Conservation (phyloP, 176 grass and related monocot species). For the Oryza nivara region DNA sequence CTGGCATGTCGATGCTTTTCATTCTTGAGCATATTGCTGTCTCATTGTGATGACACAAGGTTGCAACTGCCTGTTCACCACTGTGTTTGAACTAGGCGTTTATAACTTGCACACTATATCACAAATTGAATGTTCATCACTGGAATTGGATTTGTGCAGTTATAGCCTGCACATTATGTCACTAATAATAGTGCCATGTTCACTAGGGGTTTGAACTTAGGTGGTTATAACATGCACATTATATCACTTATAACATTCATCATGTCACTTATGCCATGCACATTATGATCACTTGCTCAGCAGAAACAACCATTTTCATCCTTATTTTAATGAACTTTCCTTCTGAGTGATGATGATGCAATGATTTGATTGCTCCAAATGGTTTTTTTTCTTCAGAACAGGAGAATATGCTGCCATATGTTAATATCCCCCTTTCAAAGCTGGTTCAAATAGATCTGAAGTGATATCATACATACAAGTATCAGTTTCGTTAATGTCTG, state of each 20-base stretch:
- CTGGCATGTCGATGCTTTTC: neutral
- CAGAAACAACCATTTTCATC: neutral
- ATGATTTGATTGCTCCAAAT: neutral
- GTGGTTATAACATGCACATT: too few species aligned
- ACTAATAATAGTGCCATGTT: neutral
- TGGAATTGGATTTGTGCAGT: neutral
- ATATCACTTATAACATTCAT: too few species aligned
- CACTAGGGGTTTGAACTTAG: neutral
- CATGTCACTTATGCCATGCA: too few species aligned
- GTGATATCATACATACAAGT: neutral
- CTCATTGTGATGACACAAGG: neutral
- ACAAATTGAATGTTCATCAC: neutral
- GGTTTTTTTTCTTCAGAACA: too few species aligned
- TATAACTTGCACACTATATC: neutral
- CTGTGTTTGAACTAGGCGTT: too few species aligned
- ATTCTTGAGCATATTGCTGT: neutral
- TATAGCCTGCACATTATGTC: neutral
- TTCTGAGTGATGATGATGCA: neutral
- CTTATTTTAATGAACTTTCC: neutral
- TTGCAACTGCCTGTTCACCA: neutral
- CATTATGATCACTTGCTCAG: neutral
- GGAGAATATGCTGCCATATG: too few species aligned
- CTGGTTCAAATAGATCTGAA: neutral
- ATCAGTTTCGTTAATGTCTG: neutral
- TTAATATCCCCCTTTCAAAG: too few species aligned